Percentiles rank a stretch among this genome's conserved stretches.
These are phyloP conservation scores for Podila verticillata DNA, from an alignment of 192 early-diverging fungal species.

Conservation along the genomic window DNA sequence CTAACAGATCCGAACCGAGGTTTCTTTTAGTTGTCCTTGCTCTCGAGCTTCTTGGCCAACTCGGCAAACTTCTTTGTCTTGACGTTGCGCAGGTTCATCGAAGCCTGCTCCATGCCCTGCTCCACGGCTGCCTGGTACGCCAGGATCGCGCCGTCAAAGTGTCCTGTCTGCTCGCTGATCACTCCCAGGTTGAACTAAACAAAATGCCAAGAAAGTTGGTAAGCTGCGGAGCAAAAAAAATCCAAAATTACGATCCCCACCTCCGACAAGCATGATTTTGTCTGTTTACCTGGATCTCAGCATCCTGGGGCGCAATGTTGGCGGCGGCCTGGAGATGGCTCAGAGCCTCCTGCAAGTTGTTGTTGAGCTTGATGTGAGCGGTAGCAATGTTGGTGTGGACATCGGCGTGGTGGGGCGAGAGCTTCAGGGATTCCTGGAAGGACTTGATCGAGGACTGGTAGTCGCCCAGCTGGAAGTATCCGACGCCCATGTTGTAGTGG, in stretches of 20 bases:
- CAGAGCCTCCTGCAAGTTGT: constrained; percentile 26
- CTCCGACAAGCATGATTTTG: neutral
- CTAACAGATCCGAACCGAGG: no score
- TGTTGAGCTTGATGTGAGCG: constrained; percentile 38
- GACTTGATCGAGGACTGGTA: constrained; percentile 48
- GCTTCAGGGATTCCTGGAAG: constrained; percentile 44
- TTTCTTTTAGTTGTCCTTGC: constrained; percentile 8
- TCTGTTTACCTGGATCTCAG: constrained; percentile 32
- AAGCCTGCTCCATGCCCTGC: constrained; percentile 19
- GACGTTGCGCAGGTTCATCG: constrained; percentile 30
- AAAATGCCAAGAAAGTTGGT: neutral
- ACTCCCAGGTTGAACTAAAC: constrained; percentile 43
- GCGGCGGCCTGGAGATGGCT: constrained; percentile 40
- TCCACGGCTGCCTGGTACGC: constrained; percentile 36
- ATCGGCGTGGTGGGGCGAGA: constrained; percentile 41
- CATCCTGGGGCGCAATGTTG: constrained; percentile 41
- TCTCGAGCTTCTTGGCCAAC: constrained; percentile 37
- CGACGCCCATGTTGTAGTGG: constrained; percentile 50
- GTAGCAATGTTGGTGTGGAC: constrained; percentile 46
- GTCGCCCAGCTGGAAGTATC: constrained; percentile 46
- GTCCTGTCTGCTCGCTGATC: constrained; percentile 32
- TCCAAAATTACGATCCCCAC: no score
- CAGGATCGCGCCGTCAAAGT: constrained; percentile 35
- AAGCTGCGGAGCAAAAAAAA: no score
- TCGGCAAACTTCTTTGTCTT: constrained; percentile 52